Base-by-base conservation (phyloP, 306 rosid species). In the Neltuma alba region DNA sequence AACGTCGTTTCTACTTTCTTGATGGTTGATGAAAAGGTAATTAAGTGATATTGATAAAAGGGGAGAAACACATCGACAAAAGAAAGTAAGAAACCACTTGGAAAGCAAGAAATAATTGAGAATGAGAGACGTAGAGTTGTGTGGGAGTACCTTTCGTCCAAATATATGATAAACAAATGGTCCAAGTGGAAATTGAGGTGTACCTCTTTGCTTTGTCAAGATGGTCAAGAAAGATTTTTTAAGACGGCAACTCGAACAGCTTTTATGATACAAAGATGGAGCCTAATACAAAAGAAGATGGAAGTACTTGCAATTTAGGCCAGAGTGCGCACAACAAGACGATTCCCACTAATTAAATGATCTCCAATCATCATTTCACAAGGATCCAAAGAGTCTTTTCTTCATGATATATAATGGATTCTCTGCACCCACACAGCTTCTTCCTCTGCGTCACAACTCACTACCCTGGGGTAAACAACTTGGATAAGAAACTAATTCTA, bases 171-270 rank as follows among this genome's bases (percentile, higher is more conserved):
- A 80, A 81, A 21, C 28, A 80, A 62, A 62, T 68, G 54, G 31
- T 52, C 57, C 3, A n/a, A 84, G 87, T 87, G 93, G 96, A 79
- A 76, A 83, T 63, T 78, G 80, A 83, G 80, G 88, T 89, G 93
- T 86, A 79, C 87, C 89, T 77, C 92, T 65, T 57, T 63, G 48
- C 79, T 83, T 82, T 86, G 93, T 81, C 82, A 82, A 47, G 20
- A 36, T 54, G 69, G 76, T 78, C 71, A 70, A 72, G 72, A 20
- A 28, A 30, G 57, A 30, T 79, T 52, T 68, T 68, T 41, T n/a
- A 0, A 40, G 34, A 68, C 23, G 30, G 47, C 54, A 55, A 15
- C 55, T 34, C 13, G 47, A 61, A 57, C 34, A 28, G 28, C 72
- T 71, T 70, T 31, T 74, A 25, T 20, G 30, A 31, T 5, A 48